Evolutionary conservation across 768 basidiomycete species (phyloP).

Genomic region (Naganishia randhawae): DNA sequence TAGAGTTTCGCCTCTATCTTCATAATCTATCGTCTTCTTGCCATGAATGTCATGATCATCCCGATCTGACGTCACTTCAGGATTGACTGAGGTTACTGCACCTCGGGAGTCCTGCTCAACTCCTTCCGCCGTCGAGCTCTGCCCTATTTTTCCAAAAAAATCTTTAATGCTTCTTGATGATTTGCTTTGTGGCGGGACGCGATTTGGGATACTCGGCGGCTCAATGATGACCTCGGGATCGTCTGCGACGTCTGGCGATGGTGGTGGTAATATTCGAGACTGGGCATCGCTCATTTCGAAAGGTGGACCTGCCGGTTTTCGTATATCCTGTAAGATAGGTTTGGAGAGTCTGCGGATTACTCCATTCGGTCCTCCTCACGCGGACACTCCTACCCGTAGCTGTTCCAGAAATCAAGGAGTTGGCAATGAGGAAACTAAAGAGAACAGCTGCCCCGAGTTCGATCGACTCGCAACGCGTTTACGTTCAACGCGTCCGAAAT

Average conservation of each 20-base stretch:
- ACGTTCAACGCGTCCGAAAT: no score
- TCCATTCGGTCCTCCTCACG: not conserved
- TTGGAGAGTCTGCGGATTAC: not conserved
- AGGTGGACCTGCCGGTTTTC: not conserved
- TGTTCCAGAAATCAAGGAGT: no score
- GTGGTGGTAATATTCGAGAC: not conserved
- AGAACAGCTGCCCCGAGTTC: no score
- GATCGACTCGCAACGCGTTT: no score
- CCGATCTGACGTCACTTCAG: constrained; percentile 13
- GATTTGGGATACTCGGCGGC: not conserved
- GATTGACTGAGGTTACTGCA: not conserved
- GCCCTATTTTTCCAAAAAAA: constrained; percentile 2
- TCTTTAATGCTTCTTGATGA: not conserved
- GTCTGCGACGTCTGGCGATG: not conserved
- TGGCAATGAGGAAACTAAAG: no score
- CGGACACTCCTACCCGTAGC: no score
- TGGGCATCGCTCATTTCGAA: not conserved
- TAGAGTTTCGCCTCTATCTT: not conserved
- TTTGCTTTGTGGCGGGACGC: not conserved
- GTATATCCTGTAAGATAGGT: not conserved
- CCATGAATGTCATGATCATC: not conserved
- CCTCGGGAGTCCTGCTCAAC: not conserved
- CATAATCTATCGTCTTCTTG: not conserved
- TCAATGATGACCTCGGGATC: not conserved
- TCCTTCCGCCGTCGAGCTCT: not conserved